Evolutionary conservation across 129 eudicot genomes (phyloP).

Genomic region (Glebionis coronaria): DNA sequence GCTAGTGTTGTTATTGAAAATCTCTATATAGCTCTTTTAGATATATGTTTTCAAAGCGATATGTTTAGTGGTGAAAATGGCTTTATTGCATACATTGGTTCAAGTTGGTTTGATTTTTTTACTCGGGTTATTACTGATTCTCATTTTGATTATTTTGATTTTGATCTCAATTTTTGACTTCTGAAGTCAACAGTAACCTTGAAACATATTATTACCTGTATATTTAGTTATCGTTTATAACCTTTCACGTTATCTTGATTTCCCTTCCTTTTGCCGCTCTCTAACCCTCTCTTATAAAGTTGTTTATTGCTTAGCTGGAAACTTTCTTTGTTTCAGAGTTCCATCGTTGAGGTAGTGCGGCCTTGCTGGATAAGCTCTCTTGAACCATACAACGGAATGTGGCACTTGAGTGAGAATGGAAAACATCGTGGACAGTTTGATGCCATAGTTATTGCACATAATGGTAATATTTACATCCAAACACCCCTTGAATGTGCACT

Average conservation of each 20-base stretch:
- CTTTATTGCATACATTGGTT: no score
- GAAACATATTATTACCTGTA: not conserved
- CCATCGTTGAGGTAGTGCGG: constrained; percentile 69
- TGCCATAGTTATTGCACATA: constrained; percentile 87
- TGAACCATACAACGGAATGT: constrained; percentile 87
- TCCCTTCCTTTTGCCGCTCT: constrained; percentile 6
- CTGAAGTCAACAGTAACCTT: not conserved
- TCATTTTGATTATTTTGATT: not conserved
- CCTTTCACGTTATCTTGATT: not conserved
- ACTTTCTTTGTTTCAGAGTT: constrained; percentile 43
- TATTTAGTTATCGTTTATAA: not conserved
- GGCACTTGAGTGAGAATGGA: constrained; percentile 95
- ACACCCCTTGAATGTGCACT: not conserved
- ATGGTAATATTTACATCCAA: constrained; percentile 44
- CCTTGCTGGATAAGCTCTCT: constrained; percentile 94
- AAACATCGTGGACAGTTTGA: constrained; percentile 86
- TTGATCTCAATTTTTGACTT: not conserved
- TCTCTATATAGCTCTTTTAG: no score
- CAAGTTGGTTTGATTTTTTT: no score
- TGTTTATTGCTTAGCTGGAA: constrained; percentile 12
- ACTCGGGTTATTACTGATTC: not conserved
- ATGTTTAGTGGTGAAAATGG: no score
- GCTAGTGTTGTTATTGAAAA: no score
- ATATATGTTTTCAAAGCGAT: no score
- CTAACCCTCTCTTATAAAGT: no score